phyloP scores from a whole-genome alignment of 805 yeast genomes.

The Candida nanaspora region DNA sequence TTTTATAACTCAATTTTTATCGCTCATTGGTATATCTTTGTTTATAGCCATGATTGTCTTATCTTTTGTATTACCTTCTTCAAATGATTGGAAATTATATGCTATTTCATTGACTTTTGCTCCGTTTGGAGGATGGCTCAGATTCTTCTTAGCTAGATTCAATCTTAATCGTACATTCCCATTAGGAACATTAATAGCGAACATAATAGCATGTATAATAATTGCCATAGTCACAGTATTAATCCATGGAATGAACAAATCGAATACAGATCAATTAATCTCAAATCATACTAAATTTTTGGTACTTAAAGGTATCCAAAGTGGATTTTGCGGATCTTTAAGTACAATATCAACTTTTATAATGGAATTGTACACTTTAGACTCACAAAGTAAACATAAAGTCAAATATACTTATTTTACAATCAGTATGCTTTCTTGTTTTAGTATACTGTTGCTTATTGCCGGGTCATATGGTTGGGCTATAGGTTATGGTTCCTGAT shows the following conservation, averaged over 20 bases:
- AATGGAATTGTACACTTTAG: conserved; percentile 43
- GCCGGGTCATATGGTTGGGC: conserved; percentile 74
- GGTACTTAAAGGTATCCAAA: conserved; percentile 16
- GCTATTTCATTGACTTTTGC: conserved; percentile 59
- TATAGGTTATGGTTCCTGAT: conserved; percentile 29
- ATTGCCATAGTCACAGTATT: conserved; percentile 15
- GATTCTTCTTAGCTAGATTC: conserved; percentile 48
- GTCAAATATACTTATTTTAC: conserved; percentile 43
- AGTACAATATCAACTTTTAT: conserved; percentile 68
- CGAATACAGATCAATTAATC: conserved; percentile 1
- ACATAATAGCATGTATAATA: conserved; percentile 16
- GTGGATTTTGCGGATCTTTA: conserved; percentile 23
- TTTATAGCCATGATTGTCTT: conserved; percentile 36
- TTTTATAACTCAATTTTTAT: conserved; percentile 1
- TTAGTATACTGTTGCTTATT: conserved; percentile 43
- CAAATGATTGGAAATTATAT: conserved; percentile 57
- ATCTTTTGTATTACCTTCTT: conserved; percentile 24
- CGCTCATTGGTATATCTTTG: conserved; percentile 17
- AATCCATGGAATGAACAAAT: conserved; percentile 8
- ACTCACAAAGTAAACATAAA: conserved; percentile 14
- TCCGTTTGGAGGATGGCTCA: conserved; percentile 57
- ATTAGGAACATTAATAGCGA: conserved; percentile 38
- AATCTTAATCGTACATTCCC: conserved; percentile 49
- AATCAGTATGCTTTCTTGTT: conserved; percentile 40
- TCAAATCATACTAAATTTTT: conserved; percentile 8